These are phyloP conservation scores for Tephrocybe sp. DNA, from an alignment of 768 basidiomycete species.

Conservation along the genomic window DNA sequence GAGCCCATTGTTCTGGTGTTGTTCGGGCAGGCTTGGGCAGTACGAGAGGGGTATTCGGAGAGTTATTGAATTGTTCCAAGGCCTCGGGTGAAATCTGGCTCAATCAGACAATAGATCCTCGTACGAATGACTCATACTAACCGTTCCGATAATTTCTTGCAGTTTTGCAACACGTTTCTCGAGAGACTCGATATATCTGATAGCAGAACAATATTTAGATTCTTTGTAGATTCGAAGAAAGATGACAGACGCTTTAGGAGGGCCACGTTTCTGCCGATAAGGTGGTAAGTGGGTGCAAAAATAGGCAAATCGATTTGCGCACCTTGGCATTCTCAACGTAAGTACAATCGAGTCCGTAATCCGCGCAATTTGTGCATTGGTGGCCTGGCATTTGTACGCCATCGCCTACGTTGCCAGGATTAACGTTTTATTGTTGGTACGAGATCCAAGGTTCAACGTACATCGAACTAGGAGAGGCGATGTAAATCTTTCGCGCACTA, in stretches of 20 bases:
- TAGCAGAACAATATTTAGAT: neutral
- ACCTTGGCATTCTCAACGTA: conserved; percentile 74
- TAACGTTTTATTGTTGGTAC: neutral
- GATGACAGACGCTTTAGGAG: conserved; percentile 51
- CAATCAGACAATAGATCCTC: neutral
- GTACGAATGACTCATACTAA: conserved; percentile 12
- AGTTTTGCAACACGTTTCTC: conserved; percentile 59
- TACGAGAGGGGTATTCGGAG: neutral
- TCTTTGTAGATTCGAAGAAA: neutral
- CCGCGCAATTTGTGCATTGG: conserved; percentile 66
- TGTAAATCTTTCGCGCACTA: neutral
- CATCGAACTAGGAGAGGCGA: conserved; percentile 50
- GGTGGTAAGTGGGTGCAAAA: neutral
- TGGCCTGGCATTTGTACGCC: conserved; percentile 65
- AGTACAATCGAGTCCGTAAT: conserved; percentile 61
- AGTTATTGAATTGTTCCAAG: conserved; percentile 12
- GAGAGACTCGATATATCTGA: conserved; percentile 54
- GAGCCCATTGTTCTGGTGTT: neutral
- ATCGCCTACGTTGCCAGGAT: conserved; percentile 44
- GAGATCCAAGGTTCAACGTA: conserved; percentile 26
- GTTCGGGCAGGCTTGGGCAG: neutral
- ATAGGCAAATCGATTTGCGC: conserved; percentile 10
- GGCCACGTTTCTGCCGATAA: conserved; percentile 47
- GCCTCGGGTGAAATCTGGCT: conserved; percentile 54
- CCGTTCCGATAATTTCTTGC: conserved; percentile 48